phyloP scores from a whole-genome alignment of 2,329 filamentous ascomycete genomes.

The Apiospora koreana region DNA sequence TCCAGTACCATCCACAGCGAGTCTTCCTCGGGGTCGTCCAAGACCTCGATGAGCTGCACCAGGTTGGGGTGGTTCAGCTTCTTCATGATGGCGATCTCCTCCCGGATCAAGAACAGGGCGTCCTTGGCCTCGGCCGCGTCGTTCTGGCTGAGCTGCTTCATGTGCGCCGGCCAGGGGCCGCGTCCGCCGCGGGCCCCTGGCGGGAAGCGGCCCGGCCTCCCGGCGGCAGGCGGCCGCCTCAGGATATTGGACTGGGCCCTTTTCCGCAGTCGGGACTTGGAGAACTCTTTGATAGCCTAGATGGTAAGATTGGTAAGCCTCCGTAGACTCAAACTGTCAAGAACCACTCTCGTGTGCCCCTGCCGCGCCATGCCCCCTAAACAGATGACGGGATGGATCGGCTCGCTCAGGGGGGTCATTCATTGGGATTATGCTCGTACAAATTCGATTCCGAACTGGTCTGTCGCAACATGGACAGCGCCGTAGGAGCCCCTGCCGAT shows the following conservation, averaged over 20 bases:
- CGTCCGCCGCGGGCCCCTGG: conserved; percentile 27
- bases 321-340: neutral
- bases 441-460: conserved; percentile 92
- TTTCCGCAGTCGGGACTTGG: conserved; percentile 86
- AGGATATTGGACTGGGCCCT: conserved; percentile 89
- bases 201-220: conserved; percentile 32
- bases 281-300: conserved; percentile 96
- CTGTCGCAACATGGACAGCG: conserved; percentile 84
- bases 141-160: conserved; percentile 36
- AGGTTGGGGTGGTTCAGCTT: conserved; percentile 94
- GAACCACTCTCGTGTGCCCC: neutral
- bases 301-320: conserved; percentile 14
- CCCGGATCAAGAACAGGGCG: conserved; percentile 83
- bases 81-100: conserved; percentile 99
- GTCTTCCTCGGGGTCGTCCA: conserved; percentile 94
- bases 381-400: neutral
- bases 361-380: neutral
- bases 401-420: conserved; percentile 1
- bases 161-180: conserved; percentile 25
- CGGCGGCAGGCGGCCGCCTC: conserved; percentile 39
- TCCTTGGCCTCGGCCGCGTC: conserved; percentile 64
- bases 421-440: conserved; percentile 49
- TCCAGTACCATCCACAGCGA: conserved; percentile 98
- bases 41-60: conserved; percentile 89
- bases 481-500: conserved; percentile 97